Conservation (phyloP, 2,329 filamentous ascomycete genomes). For the Xylariales sp. region DNA sequence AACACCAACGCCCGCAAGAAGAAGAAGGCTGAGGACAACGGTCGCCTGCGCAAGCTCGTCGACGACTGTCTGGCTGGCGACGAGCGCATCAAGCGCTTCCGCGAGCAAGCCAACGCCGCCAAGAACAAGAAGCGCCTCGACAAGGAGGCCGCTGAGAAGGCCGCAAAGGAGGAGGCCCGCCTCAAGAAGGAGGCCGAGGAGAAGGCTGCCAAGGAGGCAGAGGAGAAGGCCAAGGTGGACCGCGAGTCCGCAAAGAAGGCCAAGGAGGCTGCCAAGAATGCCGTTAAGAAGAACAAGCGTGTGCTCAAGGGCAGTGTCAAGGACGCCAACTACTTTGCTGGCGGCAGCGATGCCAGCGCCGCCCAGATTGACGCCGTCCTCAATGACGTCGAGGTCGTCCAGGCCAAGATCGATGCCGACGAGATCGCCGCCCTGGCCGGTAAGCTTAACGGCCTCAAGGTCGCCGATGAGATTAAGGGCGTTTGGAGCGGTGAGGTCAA, state of each 20-base stretch:
- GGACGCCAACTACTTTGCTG: slow-evolving; percentile 93
- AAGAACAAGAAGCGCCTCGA: slow-evolving; percentile 96
- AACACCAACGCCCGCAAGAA: slow-evolving; percentile 97
- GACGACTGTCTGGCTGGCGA: slow-evolving; percentile 82
- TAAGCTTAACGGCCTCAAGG: slow-evolving; percentile 76
- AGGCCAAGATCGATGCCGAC: slow-evolving; percentile 84
- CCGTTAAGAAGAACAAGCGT: slow-evolving; percentile 99
- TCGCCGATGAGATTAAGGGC: slow-evolving; percentile 78
- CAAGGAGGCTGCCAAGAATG: slow-evolving; percentile 98
- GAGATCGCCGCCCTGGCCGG: slow-evolving; percentile 80
- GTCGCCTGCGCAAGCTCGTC: slow-evolving; percentile 82
- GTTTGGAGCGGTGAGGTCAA: slow-evolving; percentile 76
- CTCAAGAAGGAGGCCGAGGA: slow-evolving; percentile 82
- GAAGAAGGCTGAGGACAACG: slow-evolving; percentile 98
- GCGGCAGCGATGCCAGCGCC: slow-evolving; percentile 62
- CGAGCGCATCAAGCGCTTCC: slow-evolving; percentile 97
- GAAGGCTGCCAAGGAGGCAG: slow-evolving; percentile 74
- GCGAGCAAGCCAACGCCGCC: slow-evolving; percentile 81
- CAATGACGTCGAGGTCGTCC: slow-evolving; percentile 79
- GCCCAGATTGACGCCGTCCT: slow-evolving; percentile 78
- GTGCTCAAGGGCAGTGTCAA: slow-evolving; percentile 91
- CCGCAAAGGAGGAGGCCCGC: slow-evolving; percentile 77
- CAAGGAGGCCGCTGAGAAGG: slow-evolving; percentile 87
- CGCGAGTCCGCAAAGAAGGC: slow-evolving; percentile 88
- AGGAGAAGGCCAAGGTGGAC: slow-evolving; percentile 79